Percentiles rank a stretch among this genome's conserved stretches.
These are phyloP conservation scores for Arthrobotrys conoides DNA, from an alignment of 2,329 filamentous ascomycete genomes.

Conservation along the genomic window DNA sequence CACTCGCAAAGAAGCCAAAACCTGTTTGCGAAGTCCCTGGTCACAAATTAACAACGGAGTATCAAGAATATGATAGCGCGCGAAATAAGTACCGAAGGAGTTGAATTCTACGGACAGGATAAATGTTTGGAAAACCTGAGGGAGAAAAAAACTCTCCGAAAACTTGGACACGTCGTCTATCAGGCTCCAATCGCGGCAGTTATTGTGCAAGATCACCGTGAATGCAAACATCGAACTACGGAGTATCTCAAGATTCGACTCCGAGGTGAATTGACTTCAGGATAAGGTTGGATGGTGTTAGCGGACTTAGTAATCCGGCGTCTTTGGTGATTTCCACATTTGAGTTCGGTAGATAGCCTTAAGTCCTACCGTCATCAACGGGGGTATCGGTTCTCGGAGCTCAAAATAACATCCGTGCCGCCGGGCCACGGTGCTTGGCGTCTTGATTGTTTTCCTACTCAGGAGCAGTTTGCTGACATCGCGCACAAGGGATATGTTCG, in stretches of 20 bases:
- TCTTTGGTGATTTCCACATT: slow-evolving; percentile 2
- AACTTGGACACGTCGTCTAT: slow-evolving; percentile 23
- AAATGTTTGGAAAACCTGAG: neutral
- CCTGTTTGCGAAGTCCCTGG: neutral
- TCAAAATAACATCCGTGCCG: slow-evolving; percentile 49
- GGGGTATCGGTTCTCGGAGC: slow-evolving; percentile 16
- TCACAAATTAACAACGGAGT: neutral
- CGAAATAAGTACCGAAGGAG: neutral
- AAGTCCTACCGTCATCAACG: slow-evolving; percentile 31
- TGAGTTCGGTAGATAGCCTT: slow-evolving; percentile 39
- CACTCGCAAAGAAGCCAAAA: neutral
- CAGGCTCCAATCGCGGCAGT: slow-evolving; percentile 38
- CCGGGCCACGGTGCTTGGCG: slow-evolving; percentile 22
- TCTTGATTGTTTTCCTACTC: neutral
- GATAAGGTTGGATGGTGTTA: slow-evolving; percentile 51
- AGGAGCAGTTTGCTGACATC: slow-evolving; percentile 46
- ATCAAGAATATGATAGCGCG: neutral
- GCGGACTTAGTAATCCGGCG: slow-evolving; percentile 52
- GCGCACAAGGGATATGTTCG: slow-evolving; percentile 25
- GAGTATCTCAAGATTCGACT: slow-evolving; percentile 49
- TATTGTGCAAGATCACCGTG: slow-evolving; percentile 17
- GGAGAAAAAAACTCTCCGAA: slow-evolving; percentile 46
- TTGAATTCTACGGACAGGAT: neutral
- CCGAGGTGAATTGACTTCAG: slow-evolving; percentile 23
- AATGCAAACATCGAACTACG: slow-evolving; percentile 28